phyloP scores from a whole-genome alignment of 2,329 filamentous ascomycete genomes.

The Diaporthe sp. region DNA sequence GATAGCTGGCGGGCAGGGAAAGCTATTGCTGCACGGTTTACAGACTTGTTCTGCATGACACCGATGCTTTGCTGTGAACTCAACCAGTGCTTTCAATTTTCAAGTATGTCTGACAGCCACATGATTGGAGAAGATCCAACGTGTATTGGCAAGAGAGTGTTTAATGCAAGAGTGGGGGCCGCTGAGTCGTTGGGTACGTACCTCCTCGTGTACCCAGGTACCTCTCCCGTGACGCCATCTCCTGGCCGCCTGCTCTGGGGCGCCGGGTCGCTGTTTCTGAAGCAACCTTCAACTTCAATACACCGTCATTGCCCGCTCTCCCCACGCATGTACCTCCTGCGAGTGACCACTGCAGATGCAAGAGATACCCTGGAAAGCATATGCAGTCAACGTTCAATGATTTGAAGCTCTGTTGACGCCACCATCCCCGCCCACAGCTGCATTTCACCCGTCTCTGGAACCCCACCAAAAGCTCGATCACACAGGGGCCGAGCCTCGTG shows the following conservation, averaged over 20 bases:
- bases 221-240: constrained; percentile 19
- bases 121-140: too few species aligned
- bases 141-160: too few species aligned
- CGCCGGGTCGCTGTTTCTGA: constrained; percentile 8
- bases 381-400: not conserved
- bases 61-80: too few species aligned
- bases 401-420: not conserved
- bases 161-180: not conserved
- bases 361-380: not conserved
- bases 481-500: constrained; percentile 22
- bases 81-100: too few species aligned
- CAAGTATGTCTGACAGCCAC: too few species aligned
- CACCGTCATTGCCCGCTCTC: not conserved
- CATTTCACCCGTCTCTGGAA: not conserved
- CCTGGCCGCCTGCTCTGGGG: constrained; percentile 4
- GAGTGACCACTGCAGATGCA: not conserved
- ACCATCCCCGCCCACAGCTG: not conserved
- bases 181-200: not conserved
- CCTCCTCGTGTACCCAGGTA: not conserved
- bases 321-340: not conserved
- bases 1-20: too few species aligned
- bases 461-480: constrained; percentile 20
- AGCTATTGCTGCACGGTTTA: too few species aligned
- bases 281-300: constrained; percentile 5
- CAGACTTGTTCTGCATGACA: too few species aligned